phyloP scores from a whole-genome alignment of 1,284 basidiomycete genomes.

The Vanrija sp. region DNA sequence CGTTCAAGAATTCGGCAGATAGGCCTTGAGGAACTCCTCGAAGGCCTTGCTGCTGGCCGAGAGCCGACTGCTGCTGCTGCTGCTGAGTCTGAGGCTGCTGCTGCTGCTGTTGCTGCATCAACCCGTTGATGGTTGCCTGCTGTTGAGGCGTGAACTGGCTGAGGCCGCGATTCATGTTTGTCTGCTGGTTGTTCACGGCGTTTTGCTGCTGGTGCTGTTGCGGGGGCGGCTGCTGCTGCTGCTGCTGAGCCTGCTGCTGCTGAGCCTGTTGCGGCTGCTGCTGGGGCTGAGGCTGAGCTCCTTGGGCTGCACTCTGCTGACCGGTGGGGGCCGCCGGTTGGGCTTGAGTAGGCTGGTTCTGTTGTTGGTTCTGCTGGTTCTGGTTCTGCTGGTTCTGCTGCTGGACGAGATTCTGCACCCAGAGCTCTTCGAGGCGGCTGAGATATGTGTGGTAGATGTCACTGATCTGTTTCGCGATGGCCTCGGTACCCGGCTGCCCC shows the following conservation, averaged over 20 bases:
- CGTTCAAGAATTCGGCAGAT: constrained; percentile 13
- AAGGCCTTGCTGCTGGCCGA: neutral
- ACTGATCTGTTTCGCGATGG: constrained; percentile 10
- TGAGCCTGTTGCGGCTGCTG: neutral
- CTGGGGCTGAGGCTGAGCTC: neutral
- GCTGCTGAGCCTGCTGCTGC: neutral
- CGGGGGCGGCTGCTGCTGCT: neutral
- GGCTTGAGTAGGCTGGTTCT: neutral
- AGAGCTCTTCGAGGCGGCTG: constrained; percentile 11
- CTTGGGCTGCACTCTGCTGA: neutral
- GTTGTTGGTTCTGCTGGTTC: neutral
- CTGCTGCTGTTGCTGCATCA: constrained; percentile 10
- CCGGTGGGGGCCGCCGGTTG: neutral
- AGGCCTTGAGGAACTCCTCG: neutral
- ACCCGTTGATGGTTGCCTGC: constrained; percentile 3
- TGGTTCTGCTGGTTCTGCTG: constrained; percentile 5
- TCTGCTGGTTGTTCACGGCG: constrained; percentile 1
- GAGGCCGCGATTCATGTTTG: neutral
- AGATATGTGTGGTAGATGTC: constrained; percentile 13
- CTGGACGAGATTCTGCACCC: constrained; percentile 9
- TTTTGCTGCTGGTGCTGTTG: neutral
- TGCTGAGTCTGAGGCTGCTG: constrained; percentile 2
- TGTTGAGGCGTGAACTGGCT: constrained; percentile 5
- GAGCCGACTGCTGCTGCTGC: neutral
- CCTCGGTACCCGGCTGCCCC: constrained; percentile 3